Evolutionary conservation across 192 early-diverging fungal species (phyloP).

Genomic region (Lobosporangium transversale): DNA sequence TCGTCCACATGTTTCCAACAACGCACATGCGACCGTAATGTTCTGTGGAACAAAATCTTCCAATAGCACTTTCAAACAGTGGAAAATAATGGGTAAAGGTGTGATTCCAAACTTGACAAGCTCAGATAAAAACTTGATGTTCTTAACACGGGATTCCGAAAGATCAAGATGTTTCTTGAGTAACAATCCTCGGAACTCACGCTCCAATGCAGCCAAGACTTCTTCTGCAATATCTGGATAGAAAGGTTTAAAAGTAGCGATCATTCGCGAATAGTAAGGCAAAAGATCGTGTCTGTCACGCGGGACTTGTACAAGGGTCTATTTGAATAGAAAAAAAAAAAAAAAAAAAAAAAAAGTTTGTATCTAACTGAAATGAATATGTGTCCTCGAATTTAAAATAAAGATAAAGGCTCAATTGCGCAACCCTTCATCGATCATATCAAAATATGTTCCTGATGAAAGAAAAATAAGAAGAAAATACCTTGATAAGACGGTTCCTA

Average conservation of each 20-base stretch:
- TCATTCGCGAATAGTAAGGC: constrained; percentile 91
- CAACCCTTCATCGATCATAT: too few relatives aligned
- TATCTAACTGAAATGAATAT: too few relatives aligned
- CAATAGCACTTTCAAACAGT: constrained; percentile 85
- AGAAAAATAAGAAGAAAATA: constrained; percentile 10
- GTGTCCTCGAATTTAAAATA: too few relatives aligned
- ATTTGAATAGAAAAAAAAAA: background rate
- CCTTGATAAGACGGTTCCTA: constrained; percentile 79
- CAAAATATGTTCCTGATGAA: background rate
- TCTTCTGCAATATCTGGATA: constrained; percentile 86
- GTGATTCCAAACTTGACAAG: constrained; percentile 93
- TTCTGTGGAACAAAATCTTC: constrained; percentile 87
- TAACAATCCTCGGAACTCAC: constrained; percentile 76
- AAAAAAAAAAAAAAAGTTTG: background rate
- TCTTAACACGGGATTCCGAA: constrained; percentile 82
- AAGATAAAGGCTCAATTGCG: too few relatives aligned
- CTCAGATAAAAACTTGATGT: constrained; percentile 88
- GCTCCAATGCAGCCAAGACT: constrained; percentile 76
- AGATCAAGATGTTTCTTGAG: constrained; percentile 76
- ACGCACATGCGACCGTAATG: constrained; percentile 84
- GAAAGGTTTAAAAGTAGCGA: constrained; percentile 86
- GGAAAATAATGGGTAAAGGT: constrained; percentile 82
- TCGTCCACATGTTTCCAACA: constrained; percentile 91
- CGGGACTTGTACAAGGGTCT: constrained; percentile 80
- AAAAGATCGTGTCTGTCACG: constrained; percentile 84